Evolutionary conservation across 2,329 filamentous ascomycete species (phyloP).

Genomic region (Hypoxylon sp.): DNA sequence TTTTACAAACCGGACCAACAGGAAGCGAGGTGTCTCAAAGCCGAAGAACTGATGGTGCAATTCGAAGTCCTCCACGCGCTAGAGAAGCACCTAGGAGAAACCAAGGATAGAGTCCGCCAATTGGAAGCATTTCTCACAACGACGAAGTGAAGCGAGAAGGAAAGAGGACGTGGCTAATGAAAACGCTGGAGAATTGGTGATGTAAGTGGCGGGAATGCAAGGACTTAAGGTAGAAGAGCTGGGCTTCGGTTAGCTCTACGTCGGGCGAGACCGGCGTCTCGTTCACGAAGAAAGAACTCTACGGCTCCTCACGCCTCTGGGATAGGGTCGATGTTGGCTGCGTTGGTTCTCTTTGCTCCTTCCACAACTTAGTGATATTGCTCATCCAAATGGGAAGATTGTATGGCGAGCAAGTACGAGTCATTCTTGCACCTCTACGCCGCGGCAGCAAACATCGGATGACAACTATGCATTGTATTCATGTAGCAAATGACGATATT

Average conservation of each 20-base stretch:
- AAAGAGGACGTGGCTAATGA: not conserved
- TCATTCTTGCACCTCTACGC: not conserved
- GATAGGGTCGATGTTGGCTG: not conserved
- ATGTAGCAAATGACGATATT: slow-evolving; percentile 3
- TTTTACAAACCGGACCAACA: not conserved
- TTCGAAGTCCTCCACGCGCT: not conserved
- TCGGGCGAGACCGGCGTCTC: not conserved
- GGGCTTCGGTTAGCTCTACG: not conserved
- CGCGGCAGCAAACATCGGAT: not conserved
- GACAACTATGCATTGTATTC: slow-evolving; percentile 1
- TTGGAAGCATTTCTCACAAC: not conserved
- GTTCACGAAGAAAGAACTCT: not conserved
- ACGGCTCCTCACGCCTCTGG: not conserved
- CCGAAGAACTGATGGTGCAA: not conserved
- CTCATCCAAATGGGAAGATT: not conserved
- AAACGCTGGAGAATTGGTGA: not conserved
- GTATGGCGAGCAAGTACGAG: not conserved
- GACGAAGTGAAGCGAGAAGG: not conserved
- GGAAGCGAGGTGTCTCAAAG: not conserved
- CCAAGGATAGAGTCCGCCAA: not conserved
- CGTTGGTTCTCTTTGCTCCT: not conserved
- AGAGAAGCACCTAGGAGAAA: not conserved
- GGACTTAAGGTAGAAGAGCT: not conserved
- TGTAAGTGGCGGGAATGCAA: not conserved
- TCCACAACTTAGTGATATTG: not conserved